These are phyloP conservation scores for Skeletonema menzelii DNA, from an alignment of 108 stramenopile species.

Conservation along the genomic window DNA sequence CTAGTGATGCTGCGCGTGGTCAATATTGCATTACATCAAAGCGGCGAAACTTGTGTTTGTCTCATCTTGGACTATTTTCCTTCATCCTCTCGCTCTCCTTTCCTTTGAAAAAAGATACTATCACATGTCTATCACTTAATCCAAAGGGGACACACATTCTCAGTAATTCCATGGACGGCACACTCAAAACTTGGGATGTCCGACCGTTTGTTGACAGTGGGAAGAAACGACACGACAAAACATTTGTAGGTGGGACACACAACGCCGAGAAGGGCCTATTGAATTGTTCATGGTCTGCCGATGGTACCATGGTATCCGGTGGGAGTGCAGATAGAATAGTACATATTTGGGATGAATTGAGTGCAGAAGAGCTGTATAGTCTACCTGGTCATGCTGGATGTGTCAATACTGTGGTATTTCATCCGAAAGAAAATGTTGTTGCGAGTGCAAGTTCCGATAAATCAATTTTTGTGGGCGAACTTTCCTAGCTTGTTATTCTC, in stretches of 20 bases:
- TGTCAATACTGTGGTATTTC: constrained; percentile 83
- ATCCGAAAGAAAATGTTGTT: constrained; percentile 69
- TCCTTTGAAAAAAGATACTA: constrained; percentile 48
- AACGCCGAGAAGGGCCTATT: constrained; percentile 86
- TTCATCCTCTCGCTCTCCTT: neutral
- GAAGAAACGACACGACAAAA: constrained; percentile 58
- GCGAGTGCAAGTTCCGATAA: constrained; percentile 66
- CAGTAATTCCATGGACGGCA: constrained; percentile 86
- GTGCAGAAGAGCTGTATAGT: constrained; percentile 81
- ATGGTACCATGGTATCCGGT: constrained; percentile 82
- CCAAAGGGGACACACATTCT: constrained; percentile 80
- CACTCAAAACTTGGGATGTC: constrained; percentile 78
- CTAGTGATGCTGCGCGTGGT: neutral
- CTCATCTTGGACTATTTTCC: neutral
- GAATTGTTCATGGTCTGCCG: constrained; percentile 84
- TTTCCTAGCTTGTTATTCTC: constrained; percentile 28
- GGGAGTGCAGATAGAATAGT: constrained; percentile 86
- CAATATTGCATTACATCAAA: neutral
- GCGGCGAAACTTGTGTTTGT: neutral
- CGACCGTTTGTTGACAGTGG: constrained; percentile 60
- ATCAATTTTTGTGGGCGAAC: constrained; percentile 67
- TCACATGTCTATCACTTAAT: constrained; percentile 76
- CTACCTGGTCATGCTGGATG: constrained; percentile 87
- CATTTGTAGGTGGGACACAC: constrained; percentile 72
- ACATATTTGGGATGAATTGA: constrained; percentile 88